A percentile compares a stretch with the other conserved stretches of the same genome.
These are phyloP conservation scores for Plenodomus lindquistii DNA, from an alignment of 2,329 filamentous ascomycete genomes.

Conservation along the genomic window DNA sequence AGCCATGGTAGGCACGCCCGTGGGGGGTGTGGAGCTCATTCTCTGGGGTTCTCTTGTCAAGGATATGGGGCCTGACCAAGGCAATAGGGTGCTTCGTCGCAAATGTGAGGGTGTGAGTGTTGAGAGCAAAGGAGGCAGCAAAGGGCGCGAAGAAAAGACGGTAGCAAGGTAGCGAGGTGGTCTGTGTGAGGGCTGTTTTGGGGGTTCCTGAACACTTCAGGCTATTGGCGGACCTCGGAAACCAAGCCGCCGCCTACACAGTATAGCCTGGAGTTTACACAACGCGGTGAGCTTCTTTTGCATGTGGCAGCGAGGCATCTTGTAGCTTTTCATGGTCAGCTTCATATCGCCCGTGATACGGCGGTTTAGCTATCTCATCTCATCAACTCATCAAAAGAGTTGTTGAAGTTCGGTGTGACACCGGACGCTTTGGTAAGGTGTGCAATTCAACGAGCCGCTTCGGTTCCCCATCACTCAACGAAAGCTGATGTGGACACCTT, in stretches of 20 bases:
- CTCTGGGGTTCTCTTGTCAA: conserved; percentile 53
- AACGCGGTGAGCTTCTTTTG: too few relatives aligned
- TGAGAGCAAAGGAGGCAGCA: conserved; percentile 19
- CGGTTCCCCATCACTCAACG: conserved; percentile 26
- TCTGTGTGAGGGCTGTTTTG: conserved; percentile 25
- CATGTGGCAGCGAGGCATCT: neutral
- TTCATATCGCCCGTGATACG: neutral
- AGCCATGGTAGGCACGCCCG: conserved; percentile 52
- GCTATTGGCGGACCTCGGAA: conserved; percentile 5
- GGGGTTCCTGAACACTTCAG: conserved; percentile 14
- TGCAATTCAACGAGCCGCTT: conserved; percentile 17
- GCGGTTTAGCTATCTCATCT: neutral
- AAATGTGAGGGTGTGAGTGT: conserved; percentile 18
- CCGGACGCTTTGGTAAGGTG: conserved; percentile 2
- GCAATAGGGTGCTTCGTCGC: conserved; percentile 89
- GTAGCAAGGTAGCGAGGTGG: conserved; percentile 25
- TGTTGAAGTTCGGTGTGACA: conserved; percentile 8
- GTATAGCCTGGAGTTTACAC: too few relatives aligned
- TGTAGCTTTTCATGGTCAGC: neutral
- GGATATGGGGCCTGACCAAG: conserved; percentile 93
- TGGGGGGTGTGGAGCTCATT: conserved; percentile 54
- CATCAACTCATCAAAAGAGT: neutral
- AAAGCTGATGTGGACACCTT: conserved; percentile 4
- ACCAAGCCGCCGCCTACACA: neutral
- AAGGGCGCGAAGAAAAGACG: conserved; percentile 13